A percentile compares a stretch with the other conserved stretches of the same genome.
Evolutionary conservation across 2,329 filamentous ascomycete species (phyloP).

Genomic region (Colletotrichum tofieldiae): DNA sequence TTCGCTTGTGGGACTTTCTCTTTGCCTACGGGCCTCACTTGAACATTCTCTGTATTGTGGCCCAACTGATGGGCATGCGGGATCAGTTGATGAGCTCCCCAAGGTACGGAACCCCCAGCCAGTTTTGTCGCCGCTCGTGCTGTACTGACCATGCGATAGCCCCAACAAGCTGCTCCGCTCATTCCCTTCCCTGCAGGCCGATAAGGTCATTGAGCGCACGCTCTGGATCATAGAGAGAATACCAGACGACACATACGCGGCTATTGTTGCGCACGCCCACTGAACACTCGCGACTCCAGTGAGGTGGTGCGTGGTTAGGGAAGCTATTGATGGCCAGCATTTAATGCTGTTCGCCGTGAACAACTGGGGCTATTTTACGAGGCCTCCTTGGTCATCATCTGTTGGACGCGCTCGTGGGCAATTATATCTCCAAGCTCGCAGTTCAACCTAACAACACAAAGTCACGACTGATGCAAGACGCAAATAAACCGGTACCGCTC

Average conservation of each 20-base stretch:
- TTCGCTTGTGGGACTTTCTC: constrained; percentile 96
- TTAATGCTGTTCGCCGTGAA: not conserved
- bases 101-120: constrained; percentile 71
- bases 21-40: constrained; percentile 96
- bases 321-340: not conserved
- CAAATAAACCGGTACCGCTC: not conserved
- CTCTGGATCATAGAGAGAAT: constrained; percentile 92
- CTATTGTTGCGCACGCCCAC: constrained; percentile 88
- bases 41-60: constrained; percentile 96
- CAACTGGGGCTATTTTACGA: not conserved
- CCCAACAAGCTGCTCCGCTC: constrained; percentile 93
- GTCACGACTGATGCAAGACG: constrained; percentile 7
- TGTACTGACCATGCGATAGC: constrained; percentile 62
- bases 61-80: constrained; percentile 90
- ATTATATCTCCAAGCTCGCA: not conserved
- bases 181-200: constrained; percentile 87
- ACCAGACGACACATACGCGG: constrained; percentile 89
- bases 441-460: not conserved
- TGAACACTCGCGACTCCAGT: not conserved
- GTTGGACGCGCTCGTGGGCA: not conserved
- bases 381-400: not conserved
- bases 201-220: constrained; percentile 87
- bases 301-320: not conserved
- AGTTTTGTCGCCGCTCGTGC: not conserved
- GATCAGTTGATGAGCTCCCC: constrained; percentile 86